Percentiles rank a stretch among this genome's conserved stretches.
These are phyloP conservation scores for Exophiala lecanii-corni DNA, from an alignment of 2,329 filamentous ascomycete genomes.

Conservation along the genomic window DNA sequence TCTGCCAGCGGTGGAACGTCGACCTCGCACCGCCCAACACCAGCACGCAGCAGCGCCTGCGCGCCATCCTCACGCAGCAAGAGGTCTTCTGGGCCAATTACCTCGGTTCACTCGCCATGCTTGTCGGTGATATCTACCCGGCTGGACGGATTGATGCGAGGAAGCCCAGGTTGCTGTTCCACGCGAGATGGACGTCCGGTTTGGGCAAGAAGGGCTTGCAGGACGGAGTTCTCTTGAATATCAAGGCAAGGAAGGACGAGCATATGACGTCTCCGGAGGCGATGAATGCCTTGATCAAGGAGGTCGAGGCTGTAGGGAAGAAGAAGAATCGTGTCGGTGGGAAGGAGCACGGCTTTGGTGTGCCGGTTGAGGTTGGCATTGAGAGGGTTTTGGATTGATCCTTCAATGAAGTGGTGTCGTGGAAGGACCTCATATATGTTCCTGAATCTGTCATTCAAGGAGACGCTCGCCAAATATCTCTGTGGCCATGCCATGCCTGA, in stretches of 20 bases:
- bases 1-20: conserved; percentile 31
- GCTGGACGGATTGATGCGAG: conserved; percentile 27
- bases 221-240: conserved; percentile 29
- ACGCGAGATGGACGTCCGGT: conserved; percentile 29
- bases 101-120: conserved; percentile 30
- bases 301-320: conserved; percentile 34
- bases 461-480: no score
- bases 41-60: conserved; percentile 29
- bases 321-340: conserved; percentile 36
- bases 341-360: conserved; percentile 24
- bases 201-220: conserved; percentile 33
- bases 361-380: conserved; percentile 20
- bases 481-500: no score
- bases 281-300: conserved; percentile 30
- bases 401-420: no score
- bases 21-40: conserved; percentile 32
- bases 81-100: conserved; percentile 35
- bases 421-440: no score
- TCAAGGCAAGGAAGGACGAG: conserved; percentile 19
- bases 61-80: conserved; percentile 29
- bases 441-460: no score
- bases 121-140: conserved; percentile 32
- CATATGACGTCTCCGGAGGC: conserved; percentile 20
- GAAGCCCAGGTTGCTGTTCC: conserved; percentile 27
- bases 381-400: conserved; percentile 14